A percentile compares a stretch with the other conserved stretches of the same genome.
phyloP scores from a whole-genome alignment of 2,329 filamentous ascomycete genomes.

The Aspergillus neoniger region DNA sequence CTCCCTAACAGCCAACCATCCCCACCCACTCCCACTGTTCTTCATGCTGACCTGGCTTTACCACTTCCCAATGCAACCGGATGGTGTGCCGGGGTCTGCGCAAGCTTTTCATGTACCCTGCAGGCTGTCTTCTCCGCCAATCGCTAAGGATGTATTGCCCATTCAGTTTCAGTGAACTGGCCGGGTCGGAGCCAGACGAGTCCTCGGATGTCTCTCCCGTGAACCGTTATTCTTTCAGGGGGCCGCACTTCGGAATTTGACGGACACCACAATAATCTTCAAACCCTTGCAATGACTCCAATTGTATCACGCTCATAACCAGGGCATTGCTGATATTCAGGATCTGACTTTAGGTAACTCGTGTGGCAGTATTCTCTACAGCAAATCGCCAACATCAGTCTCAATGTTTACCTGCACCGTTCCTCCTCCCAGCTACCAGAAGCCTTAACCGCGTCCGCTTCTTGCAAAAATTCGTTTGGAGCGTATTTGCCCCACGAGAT shows the following conservation, averaged over 20 bases:
- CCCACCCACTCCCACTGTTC: neutral
- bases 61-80: neutral
- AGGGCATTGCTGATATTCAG: no score
- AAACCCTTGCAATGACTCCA: neutral
- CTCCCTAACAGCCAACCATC: constrained; percentile 3
- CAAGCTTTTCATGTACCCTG: neutral
- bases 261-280: neutral
- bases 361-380: no score
- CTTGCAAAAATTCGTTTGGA: no score
- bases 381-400: no score
- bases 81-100: neutral
- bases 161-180: neutral
- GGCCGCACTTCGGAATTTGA: neutral
- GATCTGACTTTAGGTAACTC: no score
- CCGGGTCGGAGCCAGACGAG: neutral
- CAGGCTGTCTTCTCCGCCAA: neutral
- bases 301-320: neutral
- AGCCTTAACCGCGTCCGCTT: no score
- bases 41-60: neutral
- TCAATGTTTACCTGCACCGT: no score
- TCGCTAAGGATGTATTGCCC: neutral
- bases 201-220: neutral
- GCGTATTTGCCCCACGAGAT: neutral
- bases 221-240: neutral
- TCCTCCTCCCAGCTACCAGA: no score